Percentiles rank a stretch among this genome's conserved stretches.
Conservation (phyloP, 73 alveolate genomes). For the Symbiodinium natans region DNA sequence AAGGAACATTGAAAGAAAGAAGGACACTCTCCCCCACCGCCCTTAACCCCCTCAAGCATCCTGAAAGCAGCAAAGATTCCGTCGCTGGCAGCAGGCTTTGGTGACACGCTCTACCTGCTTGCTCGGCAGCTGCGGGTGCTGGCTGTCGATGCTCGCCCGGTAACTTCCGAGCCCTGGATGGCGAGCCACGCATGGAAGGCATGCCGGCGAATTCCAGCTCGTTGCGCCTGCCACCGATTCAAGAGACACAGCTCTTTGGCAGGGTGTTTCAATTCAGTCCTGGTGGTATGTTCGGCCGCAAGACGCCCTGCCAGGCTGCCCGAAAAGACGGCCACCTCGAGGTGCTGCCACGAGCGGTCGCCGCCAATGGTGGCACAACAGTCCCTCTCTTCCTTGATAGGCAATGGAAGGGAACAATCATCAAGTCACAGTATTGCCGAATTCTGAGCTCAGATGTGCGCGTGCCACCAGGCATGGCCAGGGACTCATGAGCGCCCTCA, state of each 20-base stretch:
- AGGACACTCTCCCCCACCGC: no score
- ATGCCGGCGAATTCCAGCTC: no score
- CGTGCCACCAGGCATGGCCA: conserved; percentile 30
- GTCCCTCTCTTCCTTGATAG: conserved; percentile 40
- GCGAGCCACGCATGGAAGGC: neutral
- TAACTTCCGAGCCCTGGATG: neutral
- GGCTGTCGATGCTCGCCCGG: conserved; percentile 63
- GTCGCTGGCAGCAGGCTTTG: conserved; percentile 36
- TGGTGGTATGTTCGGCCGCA: no score
- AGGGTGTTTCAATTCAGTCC: no score
- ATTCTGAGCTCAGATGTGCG: no score
- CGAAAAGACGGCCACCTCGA: neutral
- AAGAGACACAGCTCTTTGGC: no score
- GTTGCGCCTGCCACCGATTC: no score
- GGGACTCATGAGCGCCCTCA: conserved; percentile 57
- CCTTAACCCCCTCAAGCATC: no score
- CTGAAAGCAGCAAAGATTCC: no score
- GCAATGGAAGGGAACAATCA: no score
- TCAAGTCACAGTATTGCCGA: no score
- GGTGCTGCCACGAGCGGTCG: conserved; percentile 15
- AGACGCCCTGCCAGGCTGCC: neutral
- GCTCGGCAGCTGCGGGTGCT: conserved; percentile 36
- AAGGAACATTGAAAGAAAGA: no score
- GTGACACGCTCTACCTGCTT: conserved; percentile 54
- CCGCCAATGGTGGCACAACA: neutral